These are phyloP conservation scores for Aureobasidium lini DNA, from an alignment of 2,329 filamentous ascomycete species.

Conservation along the genomic window DNA sequence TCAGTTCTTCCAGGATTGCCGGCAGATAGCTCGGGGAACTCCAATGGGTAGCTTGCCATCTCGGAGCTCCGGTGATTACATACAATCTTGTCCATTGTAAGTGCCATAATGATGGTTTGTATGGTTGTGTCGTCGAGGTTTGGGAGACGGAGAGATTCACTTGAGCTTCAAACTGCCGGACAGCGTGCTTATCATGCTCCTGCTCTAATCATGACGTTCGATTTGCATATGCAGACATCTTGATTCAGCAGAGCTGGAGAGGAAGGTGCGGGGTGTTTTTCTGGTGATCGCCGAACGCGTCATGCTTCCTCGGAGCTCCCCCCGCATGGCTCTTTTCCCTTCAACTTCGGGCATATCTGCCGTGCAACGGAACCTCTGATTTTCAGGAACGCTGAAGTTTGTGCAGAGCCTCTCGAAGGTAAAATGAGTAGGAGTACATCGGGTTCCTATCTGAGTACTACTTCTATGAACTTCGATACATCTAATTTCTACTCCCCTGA, in stretches of 20 bases:
- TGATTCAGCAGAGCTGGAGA: background rate
- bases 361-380: background rate
- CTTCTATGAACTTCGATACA: background rate
- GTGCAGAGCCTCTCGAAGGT: background rate
- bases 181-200: background rate
- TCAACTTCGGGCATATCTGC: background rate
- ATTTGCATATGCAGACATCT: background rate
- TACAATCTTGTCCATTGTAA: slow-evolving; percentile 5
- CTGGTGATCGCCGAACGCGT: background rate
- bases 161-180: background rate
- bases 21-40: background rate
- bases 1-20: background rate
- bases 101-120: background rate
- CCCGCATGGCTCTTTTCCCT: background rate
- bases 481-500: background rate
- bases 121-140: background rate
- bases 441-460: background rate
- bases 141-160: background rate
- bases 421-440: background rate
- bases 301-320: background rate
- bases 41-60: background rate
- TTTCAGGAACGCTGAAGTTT: background rate
- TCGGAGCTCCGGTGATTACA: background rate
- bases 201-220: background rate
- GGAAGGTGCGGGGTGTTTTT: background rate